A percentile compares a stretch with the other conserved stretches of the same genome.
Conservation (phyloP, 768 basidiomycete species). For the Agaricus subrufescens region DNA sequence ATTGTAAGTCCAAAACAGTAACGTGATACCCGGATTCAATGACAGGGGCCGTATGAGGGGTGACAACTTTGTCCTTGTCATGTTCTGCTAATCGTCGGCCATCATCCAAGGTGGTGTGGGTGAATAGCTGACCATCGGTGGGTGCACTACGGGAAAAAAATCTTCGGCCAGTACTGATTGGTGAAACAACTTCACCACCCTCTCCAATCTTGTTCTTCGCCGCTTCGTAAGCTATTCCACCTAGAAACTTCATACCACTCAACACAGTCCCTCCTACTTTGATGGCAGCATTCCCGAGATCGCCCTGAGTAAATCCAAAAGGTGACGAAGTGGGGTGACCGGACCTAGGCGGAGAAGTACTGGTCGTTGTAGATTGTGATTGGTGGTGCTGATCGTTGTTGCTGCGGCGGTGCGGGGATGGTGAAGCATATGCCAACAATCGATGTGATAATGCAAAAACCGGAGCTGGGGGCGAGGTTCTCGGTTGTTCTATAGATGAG, state of each 20-base stretch:
- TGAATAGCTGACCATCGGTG: conserved; percentile 21
- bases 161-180: conserved; percentile 12
- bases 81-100: background rate
- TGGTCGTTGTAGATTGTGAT: background rate
- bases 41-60: conserved; percentile 18
- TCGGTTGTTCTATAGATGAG: conserved; percentile 1
- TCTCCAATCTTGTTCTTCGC: conserved; percentile 32
- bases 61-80: conserved; percentile 16
- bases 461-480: conserved; percentile 27
- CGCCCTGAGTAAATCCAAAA: conserved; percentile 31
- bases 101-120: background rate
- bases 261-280: conserved; percentile 59
- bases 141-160: conserved; percentile 67
- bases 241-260: conserved; percentile 59
- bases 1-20: conserved; percentile 49
- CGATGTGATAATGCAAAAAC: conserved; percentile 59
- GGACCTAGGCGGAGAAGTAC: conserved; percentile 4
- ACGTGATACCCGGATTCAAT: conserved; percentile 39
- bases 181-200: background rate
- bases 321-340: conserved; percentile 12
- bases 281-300: conserved; percentile 49
- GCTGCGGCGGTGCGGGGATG: conserved; percentile 8
- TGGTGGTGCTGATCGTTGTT: no score
- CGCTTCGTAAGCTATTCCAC: conserved; percentile 55
- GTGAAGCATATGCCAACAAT: conserved; percentile 53